Base-by-base conservation (phyloP, 306 rosid species). In the Begonia masoniana region DNA sequence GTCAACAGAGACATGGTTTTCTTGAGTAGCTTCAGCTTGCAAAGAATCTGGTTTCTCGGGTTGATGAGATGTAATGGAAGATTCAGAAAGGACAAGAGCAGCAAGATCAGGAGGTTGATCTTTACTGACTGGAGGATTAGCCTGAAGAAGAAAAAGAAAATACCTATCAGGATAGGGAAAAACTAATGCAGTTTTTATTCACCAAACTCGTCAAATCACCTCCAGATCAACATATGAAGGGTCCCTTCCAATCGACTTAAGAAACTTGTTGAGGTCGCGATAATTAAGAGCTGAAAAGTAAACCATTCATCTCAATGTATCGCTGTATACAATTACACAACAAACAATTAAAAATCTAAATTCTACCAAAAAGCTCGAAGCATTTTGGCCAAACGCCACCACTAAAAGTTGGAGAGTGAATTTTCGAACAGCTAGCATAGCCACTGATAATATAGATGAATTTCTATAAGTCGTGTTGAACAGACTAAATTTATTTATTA, bases 71-170 rank as follows among this genome's bases (percentile, higher is more conserved):
- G 74, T 56, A 54, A 59, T 45, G 47, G 71, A 31, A 46, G 88
- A 63, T 61, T 71, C 65, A 2, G 82, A 73, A 19, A 87, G 99
- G 58, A 86, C 84, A 41, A 86, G 74, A 45, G 71, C 64, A 15
- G 96, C 99, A 64, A 92, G 95, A 77, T 92, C 96, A 46, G 99
- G 99, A 43, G 96, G 95, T 66, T 79, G 92, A 74, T 92, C 96
- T 68, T 92, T 92, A 43, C 99, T 94, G 23, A 92, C 80, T 0
- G 76, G 11, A 54, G 93, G 99, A 62, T 79, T 92, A 63, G 93
- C 96, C 99, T 92, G 77, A 45, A 2, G 4, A 45, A 10, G 49
- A 45, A 45, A 45, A 45, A 49, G 62, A 36, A 24, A 39, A 24
- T 26, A n/a, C 58, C 45, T 13, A 43, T 16, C 12, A 15, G 54